Evolutionary conservation across 495 filamentous ascomycete genomes (phyloP).

Genomic region (Penicillium parvum): DNA sequence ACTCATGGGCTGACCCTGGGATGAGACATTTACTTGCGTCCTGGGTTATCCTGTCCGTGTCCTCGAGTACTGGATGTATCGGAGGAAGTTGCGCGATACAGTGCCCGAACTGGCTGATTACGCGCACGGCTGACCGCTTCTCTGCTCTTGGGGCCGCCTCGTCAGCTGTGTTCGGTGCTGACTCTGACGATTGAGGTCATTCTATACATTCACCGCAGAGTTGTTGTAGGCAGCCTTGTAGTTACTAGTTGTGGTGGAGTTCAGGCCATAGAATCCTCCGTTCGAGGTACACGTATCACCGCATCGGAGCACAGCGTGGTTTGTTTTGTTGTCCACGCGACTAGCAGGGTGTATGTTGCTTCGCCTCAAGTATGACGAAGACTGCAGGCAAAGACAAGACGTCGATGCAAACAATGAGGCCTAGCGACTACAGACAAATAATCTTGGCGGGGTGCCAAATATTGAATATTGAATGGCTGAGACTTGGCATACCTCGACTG

Average conservation of each 20-base stretch:
- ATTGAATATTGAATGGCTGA: not conserved
- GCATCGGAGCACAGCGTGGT: constrained; percentile 2
- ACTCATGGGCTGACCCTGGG: not conserved
- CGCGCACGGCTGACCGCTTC: constrained; percentile 26
- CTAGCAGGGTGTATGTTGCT: not conserved
- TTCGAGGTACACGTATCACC: not conserved
- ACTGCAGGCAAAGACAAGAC: not conserved
- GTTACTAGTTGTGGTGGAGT: not conserved
- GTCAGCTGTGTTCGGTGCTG: constrained; percentile 13
- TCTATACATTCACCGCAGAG: not conserved
- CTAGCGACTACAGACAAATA: not conserved
- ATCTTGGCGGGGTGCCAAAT: constrained; percentile 8
- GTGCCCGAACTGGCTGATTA: no score
- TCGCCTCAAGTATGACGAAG: constrained; percentile 2
- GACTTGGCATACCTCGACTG: constrained; percentile 4
- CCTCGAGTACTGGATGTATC: not conserved
- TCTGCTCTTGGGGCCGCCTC: constrained; percentile 9
- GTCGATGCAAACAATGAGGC: not conserved
- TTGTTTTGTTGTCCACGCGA: constrained; percentile 1
- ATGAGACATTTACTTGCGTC: not conserved
- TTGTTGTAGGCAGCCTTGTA: no score
- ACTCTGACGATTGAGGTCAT: constrained; percentile 10
- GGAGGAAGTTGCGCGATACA: no score
- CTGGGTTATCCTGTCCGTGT: not conserved
- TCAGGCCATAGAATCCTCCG: no score